Evolutionary conservation across 176 grass and related monocot genomes (phyloP).

Genomic region (Eragrostis curvula): DNA sequence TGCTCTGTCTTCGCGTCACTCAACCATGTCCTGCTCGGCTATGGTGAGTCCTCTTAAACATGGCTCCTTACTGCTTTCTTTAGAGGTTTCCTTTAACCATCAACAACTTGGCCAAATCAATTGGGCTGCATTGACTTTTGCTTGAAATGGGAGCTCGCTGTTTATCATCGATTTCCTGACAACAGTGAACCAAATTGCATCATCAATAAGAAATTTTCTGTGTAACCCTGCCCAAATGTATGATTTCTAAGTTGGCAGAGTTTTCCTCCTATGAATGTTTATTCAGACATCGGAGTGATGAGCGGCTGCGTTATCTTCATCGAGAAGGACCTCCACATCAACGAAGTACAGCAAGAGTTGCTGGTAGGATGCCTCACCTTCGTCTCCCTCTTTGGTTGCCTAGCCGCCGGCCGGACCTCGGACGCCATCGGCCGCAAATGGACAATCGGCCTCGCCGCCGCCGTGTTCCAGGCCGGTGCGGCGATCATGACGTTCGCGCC

Average conservation of each 20-base stretch:
- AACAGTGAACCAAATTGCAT: too few relatives aligned
- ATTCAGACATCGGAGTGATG: too few relatives aligned
- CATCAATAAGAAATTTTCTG: too few relatives aligned
- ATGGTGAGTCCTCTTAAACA: conserved; percentile 55
- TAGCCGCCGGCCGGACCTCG: conserved; percentile 58
- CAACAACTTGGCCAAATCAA: background rate
- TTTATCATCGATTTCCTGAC: too few relatives aligned
- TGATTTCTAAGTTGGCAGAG: too few relatives aligned
- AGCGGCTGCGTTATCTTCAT: too few relatives aligned
- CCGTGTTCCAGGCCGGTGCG: conserved; percentile 67
- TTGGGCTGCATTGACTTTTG: background rate
- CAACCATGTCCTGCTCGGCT: conserved; percentile 83
- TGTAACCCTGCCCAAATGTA: too few relatives aligned
- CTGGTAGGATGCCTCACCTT: conserved; percentile 77
- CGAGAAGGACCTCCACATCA: conserved; percentile 45
- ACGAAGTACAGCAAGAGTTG: conserved; percentile 68
- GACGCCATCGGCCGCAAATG: conserved; percentile 73
- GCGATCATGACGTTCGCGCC: conserved; percentile 66
- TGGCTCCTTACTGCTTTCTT: background rate
- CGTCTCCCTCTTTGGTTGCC: conserved; percentile 66
- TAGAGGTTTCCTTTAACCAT: background rate
- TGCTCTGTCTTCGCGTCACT: conserved; percentile 89
- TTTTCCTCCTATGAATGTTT: too few relatives aligned
- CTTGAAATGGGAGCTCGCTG: background rate
- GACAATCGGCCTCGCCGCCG: conserved; percentile 71